phyloP scores from a whole-genome alignment of 495 filamentous ascomycete genomes.

The Penicillium paxilli region DNA sequence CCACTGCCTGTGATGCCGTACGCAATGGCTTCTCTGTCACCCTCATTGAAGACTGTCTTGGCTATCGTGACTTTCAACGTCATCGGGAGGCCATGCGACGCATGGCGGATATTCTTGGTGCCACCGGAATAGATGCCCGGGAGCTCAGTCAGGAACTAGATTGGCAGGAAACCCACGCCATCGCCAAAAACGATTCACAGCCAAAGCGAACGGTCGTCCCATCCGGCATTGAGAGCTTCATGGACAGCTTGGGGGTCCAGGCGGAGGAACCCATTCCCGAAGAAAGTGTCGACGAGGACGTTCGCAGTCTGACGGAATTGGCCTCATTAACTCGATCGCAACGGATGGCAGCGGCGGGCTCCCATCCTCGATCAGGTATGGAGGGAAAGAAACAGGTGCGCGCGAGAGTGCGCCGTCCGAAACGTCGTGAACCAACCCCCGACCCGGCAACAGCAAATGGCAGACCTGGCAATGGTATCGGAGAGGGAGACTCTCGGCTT shows the following conservation, averaged over 20 bases:
- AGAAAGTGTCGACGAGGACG: constrained; percentile 21
- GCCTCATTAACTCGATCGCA: constrained; percentile 19
- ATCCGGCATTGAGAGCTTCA: constrained; percentile 38
- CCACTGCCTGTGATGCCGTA: constrained; percentile 89
- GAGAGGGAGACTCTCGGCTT: constrained; percentile 80
- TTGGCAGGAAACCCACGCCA: constrained; percentile 44
- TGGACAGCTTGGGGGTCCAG: constrained; percentile 37
- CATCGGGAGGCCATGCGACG: constrained; percentile 76
- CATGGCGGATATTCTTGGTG: constrained; percentile 75
- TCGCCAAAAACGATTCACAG: constrained; percentile 26
- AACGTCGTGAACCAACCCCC: constrained; percentile 29
- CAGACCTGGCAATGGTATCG: constrained; percentile 31
- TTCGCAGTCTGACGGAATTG: constrained; percentile 20
- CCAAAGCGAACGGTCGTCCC: constrained; percentile 19
- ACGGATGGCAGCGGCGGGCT: constrained; percentile 5
- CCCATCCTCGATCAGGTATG: constrained; percentile 4
- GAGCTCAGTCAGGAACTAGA: constrained; percentile 58
- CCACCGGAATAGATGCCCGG: constrained; percentile 58
- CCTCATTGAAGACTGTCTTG: constrained; percentile 86
- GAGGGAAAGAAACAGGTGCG: constrained; percentile 26
- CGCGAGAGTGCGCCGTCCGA: constrained; percentile 31
- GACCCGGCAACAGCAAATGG: constrained; percentile 10
- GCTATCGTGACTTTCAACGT: constrained; percentile 69
- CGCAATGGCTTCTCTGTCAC: constrained; percentile 82
- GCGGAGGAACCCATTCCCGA: constrained; percentile 11